These are phyloP conservation scores for Poa annua DNA, from an alignment of 176 grass and related monocot species.

Conservation along the genomic window DNA sequence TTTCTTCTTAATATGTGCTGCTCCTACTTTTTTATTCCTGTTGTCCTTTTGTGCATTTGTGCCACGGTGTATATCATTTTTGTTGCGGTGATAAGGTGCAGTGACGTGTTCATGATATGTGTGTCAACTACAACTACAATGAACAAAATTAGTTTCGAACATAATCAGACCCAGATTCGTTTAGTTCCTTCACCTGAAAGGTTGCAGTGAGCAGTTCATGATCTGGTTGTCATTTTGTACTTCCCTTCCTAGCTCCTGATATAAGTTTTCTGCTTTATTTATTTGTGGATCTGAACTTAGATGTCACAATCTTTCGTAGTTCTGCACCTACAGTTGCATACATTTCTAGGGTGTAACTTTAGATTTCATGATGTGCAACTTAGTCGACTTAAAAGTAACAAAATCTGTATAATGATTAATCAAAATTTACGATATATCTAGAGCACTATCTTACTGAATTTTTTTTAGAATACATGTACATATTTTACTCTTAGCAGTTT, in stretches of 20 bases:
- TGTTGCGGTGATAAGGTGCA: not conserved
- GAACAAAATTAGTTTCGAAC: slow-evolving; percentile 9
- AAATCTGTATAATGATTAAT: slow-evolving; percentile 16
- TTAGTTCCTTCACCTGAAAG: slow-evolving; percentile 24
- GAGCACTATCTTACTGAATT: not conserved
- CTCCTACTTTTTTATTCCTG: not conserved
- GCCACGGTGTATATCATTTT: not conserved
- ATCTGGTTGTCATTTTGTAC: slow-evolving; percentile 29
- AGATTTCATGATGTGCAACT: slow-evolving; percentile 10
- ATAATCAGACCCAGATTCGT: slow-evolving; percentile 18
- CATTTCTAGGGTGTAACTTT: not conserved
- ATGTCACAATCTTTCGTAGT: not conserved
- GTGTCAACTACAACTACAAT: not conserved
- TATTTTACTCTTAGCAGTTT: slow-evolving; percentile 18
- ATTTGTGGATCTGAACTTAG: slow-evolving; percentile 28
- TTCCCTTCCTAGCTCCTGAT: slow-evolving; percentile 10
- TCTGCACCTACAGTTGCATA: not conserved
- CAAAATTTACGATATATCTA: not conserved
- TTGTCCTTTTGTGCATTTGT: not conserved
- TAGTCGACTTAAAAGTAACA: not conserved
- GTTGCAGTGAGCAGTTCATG: slow-evolving; percentile 34
- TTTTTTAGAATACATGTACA: not conserved
- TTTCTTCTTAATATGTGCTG: not conserved
- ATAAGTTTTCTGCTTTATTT: slow-evolving; percentile 11
- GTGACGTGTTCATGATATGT: not conserved